Evolutionary conservation across 495 filamentous ascomycete genomes (phyloP), one percentile per base, ranked within the genome.

Genomic region (Poronia punctata): DNA sequence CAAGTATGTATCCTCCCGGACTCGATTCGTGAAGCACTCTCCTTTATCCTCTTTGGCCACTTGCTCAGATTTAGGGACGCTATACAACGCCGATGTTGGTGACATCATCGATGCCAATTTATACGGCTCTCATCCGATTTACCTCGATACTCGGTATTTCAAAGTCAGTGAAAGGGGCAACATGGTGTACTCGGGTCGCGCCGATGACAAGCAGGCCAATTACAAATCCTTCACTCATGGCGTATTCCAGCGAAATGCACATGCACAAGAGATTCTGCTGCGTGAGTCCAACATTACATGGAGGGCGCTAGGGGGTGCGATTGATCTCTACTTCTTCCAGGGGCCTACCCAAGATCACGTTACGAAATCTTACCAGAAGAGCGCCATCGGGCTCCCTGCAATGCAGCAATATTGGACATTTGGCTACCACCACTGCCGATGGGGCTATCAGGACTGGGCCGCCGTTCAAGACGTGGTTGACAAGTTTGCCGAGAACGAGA

Each of bases 391-490:
- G 0, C 63, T 82, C 15, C 81, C 87, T 5, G 79, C 79, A 0
- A 88, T 92, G 86, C 83, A 88, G 57, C 83, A 85, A 38, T 95
- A 93, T 60, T 95, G 85, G 83, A 75, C 79, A 0, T 81, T 93
- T 47, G 88, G 88, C 2, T 86, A 80, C 52, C 86, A 93, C 49
- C 82, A 94, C 46, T 94, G 87, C 54, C 68, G 82, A 45, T 93
- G 86, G 60, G 88, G 88, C 5, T 90, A 90, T 52, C 64, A 66
- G 7, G 86, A 88, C 59, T 80, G 83, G 64, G 79, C 78, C 26
- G 74, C 78, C 6, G 65, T 94, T 33, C 76, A 84, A 33, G 80
- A 80, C n/a, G 85, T 86, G 8, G 75, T 94, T 23, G 74, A 80
- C 35, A 84, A 84, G 45, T 92, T 90, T 62, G 76, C 66, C 31